Conservation (phyloP, 192 early-diverging fungal species). For the Linnemannia exigua region DNA sequence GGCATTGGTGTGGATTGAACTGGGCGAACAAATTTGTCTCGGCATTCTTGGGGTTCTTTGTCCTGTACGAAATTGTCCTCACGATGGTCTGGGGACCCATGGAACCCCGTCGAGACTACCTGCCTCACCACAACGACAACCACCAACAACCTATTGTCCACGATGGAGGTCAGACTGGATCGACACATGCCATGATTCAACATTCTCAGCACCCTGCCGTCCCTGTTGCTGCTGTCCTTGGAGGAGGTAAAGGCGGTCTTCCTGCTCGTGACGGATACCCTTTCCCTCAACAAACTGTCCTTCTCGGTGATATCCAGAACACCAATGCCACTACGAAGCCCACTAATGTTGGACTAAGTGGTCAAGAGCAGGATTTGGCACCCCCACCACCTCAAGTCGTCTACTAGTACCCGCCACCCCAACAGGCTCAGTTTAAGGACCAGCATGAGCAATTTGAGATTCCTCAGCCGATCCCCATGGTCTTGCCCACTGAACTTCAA, state of each 20-base stretch:
- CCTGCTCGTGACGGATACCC: background rate
- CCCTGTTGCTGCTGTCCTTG: background rate
- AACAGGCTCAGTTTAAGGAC: background rate
- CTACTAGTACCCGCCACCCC: background rate
- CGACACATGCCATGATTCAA: background rate
- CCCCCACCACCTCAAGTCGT: background rate
- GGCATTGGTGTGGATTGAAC: background rate
- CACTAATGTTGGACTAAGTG: background rate
- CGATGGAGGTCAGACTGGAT: background rate
- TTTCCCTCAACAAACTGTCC: background rate
- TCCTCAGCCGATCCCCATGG: background rate
- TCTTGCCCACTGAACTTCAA: background rate
- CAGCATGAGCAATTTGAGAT: background rate
- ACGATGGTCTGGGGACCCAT: background rate
- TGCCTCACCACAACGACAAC: background rate
- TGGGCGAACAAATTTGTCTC: background rate
- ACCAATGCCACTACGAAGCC: background rate
- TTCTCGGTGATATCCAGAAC: background rate
- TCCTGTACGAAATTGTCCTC: background rate
- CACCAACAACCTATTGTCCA: background rate
- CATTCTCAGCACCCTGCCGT: background rate
- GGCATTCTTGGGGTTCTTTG: background rate
- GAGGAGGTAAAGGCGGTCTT: background rate
- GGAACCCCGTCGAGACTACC: background rate
- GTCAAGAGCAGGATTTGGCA: background rate